phyloP scores from a whole-genome alignment of 768 basidiomycete genomes.

The Cubamyces sp. region DNA sequence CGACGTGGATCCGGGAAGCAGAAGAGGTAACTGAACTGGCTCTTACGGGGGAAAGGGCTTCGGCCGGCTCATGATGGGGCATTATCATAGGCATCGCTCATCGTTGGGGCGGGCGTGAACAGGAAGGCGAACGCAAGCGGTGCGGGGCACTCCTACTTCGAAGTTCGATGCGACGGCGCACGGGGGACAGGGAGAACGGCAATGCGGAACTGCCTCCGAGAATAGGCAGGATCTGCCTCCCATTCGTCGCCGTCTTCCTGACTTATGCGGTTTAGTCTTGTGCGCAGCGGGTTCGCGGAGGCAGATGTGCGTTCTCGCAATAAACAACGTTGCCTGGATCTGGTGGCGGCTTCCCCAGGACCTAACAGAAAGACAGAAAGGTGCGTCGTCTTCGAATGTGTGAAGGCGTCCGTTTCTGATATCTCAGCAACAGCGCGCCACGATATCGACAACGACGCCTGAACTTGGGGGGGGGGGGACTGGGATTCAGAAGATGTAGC shows the following conservation, averaged over 20 bases:
- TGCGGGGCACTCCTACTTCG: slow-evolving; percentile 1
- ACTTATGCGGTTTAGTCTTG: slow-evolving; percentile 1
- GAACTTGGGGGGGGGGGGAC: not conserved
- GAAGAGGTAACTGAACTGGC: slow-evolving; percentile 1
- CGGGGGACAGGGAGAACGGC: not conserved
- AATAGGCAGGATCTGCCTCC: not conserved
- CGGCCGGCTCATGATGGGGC: slow-evolving; percentile 9
- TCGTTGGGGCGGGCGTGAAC: not conserved
- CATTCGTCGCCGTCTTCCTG: not conserved
- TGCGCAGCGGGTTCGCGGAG: slow-evolving; percentile 6
- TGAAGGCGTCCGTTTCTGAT: slow-evolving; percentile 1
- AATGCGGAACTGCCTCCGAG: not conserved
- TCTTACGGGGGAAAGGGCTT: not conserved
- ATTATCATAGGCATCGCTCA: slow-evolving; percentile 9
- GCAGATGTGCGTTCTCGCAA: slow-evolving; percentile 3
- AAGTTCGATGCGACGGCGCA: not conserved
- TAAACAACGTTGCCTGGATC: slow-evolving; percentile 23
- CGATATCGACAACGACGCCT: not conserved
- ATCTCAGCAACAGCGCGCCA: not conserved
- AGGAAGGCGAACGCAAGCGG: slow-evolving; percentile 10
- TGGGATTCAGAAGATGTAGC: not conserved
- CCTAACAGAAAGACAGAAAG: not conserved
- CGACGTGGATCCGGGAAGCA: not conserved
- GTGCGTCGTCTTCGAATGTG: slow-evolving; percentile 8
- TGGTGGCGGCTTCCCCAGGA: slow-evolving; percentile 1